These are phyloP conservation scores for Solanum okadae DNA, from an alignment of 257 asterid species.

Conservation along the genomic window DNA sequence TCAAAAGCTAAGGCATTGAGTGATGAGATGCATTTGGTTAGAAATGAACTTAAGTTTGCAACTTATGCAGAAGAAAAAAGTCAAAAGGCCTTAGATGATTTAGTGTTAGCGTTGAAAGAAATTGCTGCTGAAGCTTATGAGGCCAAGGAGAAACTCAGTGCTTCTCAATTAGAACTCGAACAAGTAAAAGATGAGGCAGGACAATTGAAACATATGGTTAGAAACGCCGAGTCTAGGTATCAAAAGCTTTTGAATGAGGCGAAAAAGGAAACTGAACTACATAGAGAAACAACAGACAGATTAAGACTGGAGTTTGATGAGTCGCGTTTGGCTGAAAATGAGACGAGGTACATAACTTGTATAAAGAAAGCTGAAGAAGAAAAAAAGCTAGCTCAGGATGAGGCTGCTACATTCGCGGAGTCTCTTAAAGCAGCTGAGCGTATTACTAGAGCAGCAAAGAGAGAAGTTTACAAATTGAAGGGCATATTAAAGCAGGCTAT, in stretches of 20 bases:
- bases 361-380: conserved; percentile 70
- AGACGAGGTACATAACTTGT: conserved; percentile 59
- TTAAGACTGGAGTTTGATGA: conserved; percentile 71
- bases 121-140: conserved; percentile 54
- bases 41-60: conserved; percentile 43
- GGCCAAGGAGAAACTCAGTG: conserved; percentile 32
- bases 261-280: conserved; percentile 37
- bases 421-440: conserved; percentile 41
- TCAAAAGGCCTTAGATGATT: conserved; percentile 75
- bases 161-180: conserved; percentile 27
- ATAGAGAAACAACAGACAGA: conserved; percentile 41
- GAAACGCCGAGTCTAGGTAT: conserved; percentile 26
- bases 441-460: conserved; percentile 36
- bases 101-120: conserved; percentile 68
- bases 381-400: conserved; percentile 36
- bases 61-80: conserved; percentile 61
- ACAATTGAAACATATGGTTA: conserved; percentile 27
- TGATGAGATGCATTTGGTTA: conserved; percentile 27
- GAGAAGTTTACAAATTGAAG: conserved; percentile 49
- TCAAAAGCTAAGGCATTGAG: neutral
- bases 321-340: conserved; percentile 66
- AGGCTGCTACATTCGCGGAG: conserved; percentile 28
- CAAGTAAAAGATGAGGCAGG: conserved; percentile 29
- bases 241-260: conserved; percentile 40
- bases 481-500: conserved; percentile 74